phyloP scores from a whole-genome alignment of 306 rosid species.

The Dryas octopetala region DNA sequence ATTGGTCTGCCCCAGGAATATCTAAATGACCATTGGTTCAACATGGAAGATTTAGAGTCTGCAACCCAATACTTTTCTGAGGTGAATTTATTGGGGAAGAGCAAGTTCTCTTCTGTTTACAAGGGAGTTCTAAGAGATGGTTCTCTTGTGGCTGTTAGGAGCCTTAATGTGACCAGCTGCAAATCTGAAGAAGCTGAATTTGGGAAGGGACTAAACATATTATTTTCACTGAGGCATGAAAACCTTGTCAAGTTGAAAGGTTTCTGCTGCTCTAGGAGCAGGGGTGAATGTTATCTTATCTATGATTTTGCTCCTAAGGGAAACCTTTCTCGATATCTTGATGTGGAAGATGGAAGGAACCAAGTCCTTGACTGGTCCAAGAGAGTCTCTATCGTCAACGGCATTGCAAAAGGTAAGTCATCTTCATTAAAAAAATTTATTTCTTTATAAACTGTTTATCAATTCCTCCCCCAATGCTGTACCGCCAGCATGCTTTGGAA shows the following conservation, averaged over 20 bases:
- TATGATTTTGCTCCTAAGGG: constrained; percentile 75
- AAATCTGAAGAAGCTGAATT: constrained; percentile 85
- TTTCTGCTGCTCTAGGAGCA: constrained; percentile 85
- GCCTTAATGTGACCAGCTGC: constrained; percentile 70
- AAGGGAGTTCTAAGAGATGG: constrained; percentile 86
- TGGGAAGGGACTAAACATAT: constrained; percentile 57
- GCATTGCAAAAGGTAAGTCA: constrained; percentile 80
- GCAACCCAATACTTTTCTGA: constrained; percentile 87
- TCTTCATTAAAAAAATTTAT: neutral
- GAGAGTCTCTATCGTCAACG: constrained; percentile 69
- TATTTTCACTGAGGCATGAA: constrained; percentile 72
- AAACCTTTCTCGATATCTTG: constrained; percentile 64
- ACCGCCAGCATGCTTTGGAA: no score
- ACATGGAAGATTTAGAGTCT: constrained; percentile 89
- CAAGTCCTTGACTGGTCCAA: constrained; percentile 76
- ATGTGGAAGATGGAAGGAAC: constrained; percentile 57
- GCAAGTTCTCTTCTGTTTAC: constrained; percentile 80
- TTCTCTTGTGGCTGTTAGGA: constrained; percentile 75
- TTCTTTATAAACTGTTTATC: no score
- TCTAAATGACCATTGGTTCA: constrained; percentile 52
- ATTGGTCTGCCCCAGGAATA: constrained; percentile 49
- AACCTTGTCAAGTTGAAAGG: constrained; percentile 80
- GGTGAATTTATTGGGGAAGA: constrained; percentile 60
- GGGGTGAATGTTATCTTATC: constrained; percentile 91
- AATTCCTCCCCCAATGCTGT: no score